Conservation (phyloP, 805 yeast species). For the Priceomyces melissophilus region DNA sequence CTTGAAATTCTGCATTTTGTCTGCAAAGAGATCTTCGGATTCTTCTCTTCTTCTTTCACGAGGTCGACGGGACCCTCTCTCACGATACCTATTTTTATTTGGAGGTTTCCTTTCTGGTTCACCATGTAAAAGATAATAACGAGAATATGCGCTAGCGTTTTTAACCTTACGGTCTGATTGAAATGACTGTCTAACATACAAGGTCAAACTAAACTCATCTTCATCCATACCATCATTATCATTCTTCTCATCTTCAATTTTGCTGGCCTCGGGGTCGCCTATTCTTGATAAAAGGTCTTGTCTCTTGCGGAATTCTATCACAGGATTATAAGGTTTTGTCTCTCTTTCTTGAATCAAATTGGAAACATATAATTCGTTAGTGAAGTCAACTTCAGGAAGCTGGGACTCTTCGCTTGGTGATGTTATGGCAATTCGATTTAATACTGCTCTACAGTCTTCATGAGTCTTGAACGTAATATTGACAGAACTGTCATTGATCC, state of each 20-base stretch:
- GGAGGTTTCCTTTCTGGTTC: slow-evolving; percentile 54
- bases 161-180: slow-evolving; percentile 53
- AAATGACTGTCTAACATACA: slow-evolving; percentile 49
- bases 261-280: slow-evolving; percentile 17
- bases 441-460: slow-evolving; percentile 37
- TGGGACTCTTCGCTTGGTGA: slow-evolving; percentile 12
- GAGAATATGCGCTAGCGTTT: slow-evolving; percentile 54
- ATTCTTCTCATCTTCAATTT: slow-evolving; percentile 7
- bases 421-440: slow-evolving; percentile 29
- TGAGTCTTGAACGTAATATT: slow-evolving; percentile 51
- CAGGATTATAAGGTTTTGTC: slow-evolving; percentile 39
- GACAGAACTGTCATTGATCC: slow-evolving; percentile 64
- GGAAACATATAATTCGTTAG: slow-evolving; percentile 16
- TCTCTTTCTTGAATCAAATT: slow-evolving; percentile 33
- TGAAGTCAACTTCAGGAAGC: slow-evolving; percentile 8
- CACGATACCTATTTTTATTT: slow-evolving; percentile 8
- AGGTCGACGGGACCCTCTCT: slow-evolving; percentile 12
- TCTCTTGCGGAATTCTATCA: slow-evolving; percentile 30
- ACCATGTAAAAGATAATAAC: slow-evolving; percentile 68
- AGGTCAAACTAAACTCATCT: slow-evolving; percentile 32
- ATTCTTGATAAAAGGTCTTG: slow-evolving; percentile 27
- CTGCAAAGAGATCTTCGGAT: slow-evolving; percentile 36
- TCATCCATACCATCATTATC: slow-evolving; percentile 30
- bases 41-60: slow-evolving; percentile 13
- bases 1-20: slow-evolving; percentile 13